Evolutionary conservation across 139 green algal species (phyloP), one percentile per base, ranked within the genome.

Genomic region (Picochlorum sp.): DNA sequence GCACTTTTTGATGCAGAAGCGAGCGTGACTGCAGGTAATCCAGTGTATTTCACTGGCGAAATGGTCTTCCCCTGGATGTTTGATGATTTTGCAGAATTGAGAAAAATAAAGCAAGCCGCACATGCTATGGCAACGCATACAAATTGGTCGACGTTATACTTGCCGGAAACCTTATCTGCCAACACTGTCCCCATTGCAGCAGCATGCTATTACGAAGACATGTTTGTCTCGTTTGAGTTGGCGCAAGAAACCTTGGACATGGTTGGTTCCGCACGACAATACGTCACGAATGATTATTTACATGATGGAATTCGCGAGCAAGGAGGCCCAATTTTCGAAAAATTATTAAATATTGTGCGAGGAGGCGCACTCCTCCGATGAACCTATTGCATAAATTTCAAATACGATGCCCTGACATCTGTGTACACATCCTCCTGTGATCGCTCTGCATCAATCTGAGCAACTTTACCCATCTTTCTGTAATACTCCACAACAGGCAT

Each of bases 61-160:
- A 95, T 95, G 84, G 84, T 97, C 28, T 98, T 94, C 71, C 90
- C 90, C 26, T 97, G 84, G 78, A 92, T 96, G 85, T 89, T 93
- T 82, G 86, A 95, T 37, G 87, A 95, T 34, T 82, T 95, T 61
- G 75, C 72, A 3, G 56, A 61, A 44, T 77, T 98, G 63, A 69
- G 72, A 37, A 85, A 83, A 4, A 73, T 92, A 49, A 85, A 86
- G 65, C 74, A 74, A 21, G 79, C 85, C 2, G 89, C 84, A 4
- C 34, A 41, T 41, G 34, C 34, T 11, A 41, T 41, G 34, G 7
- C 34, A 41, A 41, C 8, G 34, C 34, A 41, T 41, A 41, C 34
- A 41, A 11, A 41, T 68, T 98, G 92, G 92, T 57, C 66, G 5
- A 20, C 41, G 20, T 78, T 98, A 68, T 98, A 98, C 66, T 75